Evolutionary conservation across 225 moss, liverwort and hornwort genomes (phyloP).

Genomic region (Sphagnum contortum): DNA sequence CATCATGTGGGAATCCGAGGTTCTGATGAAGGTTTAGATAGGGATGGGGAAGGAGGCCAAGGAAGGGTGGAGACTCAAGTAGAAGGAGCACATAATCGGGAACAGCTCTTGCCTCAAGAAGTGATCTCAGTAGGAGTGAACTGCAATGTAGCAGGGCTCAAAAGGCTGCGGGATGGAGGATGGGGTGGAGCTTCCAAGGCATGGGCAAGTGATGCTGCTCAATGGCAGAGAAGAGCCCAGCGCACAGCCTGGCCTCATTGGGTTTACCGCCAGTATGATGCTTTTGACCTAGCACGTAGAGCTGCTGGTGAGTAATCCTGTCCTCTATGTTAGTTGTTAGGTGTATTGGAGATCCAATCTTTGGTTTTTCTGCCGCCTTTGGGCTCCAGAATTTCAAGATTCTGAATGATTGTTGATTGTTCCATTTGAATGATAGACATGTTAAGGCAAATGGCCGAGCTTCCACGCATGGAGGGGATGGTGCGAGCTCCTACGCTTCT

Average conservation of each 20-base stretch:
- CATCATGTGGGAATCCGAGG: no score
- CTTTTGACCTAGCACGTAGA: conserved; percentile 43
- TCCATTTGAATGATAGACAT: conserved; percentile 17
- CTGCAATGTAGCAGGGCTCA: conserved; percentile 1
- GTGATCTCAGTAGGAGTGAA: conserved; percentile 13
- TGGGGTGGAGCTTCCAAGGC: conserved; percentile 49
- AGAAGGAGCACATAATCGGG: neutral
- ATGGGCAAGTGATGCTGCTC: conserved; percentile 42
- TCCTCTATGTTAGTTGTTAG: no score
- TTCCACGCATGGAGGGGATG: conserved; percentile 39
- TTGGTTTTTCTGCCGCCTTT: no score
- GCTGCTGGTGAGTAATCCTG: conserved; percentile 29
- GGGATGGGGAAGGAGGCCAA: conserved; percentile 4
- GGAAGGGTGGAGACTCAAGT: conserved; percentile 11
- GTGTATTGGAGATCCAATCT: no score
- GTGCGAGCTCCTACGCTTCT: conserved; percentile 22
- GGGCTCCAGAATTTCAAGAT: no score
- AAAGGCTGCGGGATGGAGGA: conserved; percentile 13
- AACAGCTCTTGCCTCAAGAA: conserved; percentile 15
- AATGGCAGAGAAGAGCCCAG: conserved; percentile 37
- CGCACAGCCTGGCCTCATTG: conserved; percentile 46
- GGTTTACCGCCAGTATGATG: conserved; percentile 58
- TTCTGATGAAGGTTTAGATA: neutral
- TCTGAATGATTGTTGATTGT: no score
- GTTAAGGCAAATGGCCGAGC: conserved; percentile 38